Conservation (phyloP, 495 filamentous ascomycete genomes). For the Trichocladium uniseriatum region DNA sequence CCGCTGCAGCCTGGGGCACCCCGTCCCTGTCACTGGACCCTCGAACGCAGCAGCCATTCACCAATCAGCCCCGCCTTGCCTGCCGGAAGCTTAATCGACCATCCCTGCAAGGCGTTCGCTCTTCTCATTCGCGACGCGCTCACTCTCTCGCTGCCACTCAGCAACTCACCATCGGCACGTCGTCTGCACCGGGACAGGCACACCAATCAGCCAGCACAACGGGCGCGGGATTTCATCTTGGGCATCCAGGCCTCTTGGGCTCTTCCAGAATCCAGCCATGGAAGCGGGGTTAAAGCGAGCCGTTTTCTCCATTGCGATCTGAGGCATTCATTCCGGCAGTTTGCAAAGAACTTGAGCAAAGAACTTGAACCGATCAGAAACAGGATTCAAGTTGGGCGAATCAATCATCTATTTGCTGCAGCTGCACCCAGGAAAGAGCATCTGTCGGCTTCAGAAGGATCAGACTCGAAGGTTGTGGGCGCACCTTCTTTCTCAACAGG, state of each 20-base stretch:
- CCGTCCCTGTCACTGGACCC: not conserved
- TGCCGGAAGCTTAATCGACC: constrained; percentile 1
- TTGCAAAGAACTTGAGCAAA: not conserved
- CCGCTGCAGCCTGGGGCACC: not conserved
- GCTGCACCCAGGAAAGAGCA: not conserved
- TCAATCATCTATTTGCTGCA: not conserved
- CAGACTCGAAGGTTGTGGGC: not conserved
- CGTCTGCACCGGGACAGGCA: constrained; percentile 18
- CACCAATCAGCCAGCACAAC: constrained; percentile 18
- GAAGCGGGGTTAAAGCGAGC: constrained; percentile 11
- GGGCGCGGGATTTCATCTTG: constrained; percentile 12
- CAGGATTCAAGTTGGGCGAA: not conserved
- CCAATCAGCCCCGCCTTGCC: constrained; percentile 9
- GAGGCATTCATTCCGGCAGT: not conserved
- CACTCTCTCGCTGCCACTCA: not conserved
- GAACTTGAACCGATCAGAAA: constrained; percentile 1
- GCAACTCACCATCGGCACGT: constrained; percentile 20
- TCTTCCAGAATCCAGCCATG: constrained; percentile 1
- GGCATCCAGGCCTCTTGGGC: constrained; percentile 14
- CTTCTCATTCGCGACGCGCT: constrained; percentile 14
- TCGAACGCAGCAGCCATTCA: not conserved
- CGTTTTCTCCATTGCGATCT: not conserved
- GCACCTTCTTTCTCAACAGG: not conserved
- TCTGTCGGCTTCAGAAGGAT: not conserved
- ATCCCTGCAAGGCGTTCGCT: not conserved